Evolutionary conservation across 371 early-diverging fungal species (phyloP), one percentile per base, ranked within the genome.

Genomic region (Mortierella sp.): DNA sequence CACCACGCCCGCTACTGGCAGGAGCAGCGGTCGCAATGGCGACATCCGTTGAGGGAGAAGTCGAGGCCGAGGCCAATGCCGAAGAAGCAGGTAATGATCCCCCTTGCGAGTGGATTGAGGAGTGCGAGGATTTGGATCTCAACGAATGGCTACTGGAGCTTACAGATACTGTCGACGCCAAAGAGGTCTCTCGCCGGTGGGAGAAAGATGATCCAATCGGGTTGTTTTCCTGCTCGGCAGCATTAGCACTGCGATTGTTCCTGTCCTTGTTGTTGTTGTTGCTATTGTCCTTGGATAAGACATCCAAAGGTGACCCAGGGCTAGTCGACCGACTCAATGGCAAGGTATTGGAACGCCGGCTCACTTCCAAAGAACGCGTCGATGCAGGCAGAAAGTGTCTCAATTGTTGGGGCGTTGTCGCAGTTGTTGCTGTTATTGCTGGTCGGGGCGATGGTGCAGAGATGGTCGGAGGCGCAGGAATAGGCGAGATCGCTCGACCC

Each of bases 401-500:
- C 6, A 50, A 59, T 13, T 26, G 64, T 16, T 64, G 55, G 26
- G 73, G 37, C 10, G 75, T 57, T 57, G 26, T 31, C 54, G 14
- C 59, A 72, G 14, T 14, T 59, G 59, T 61, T 34, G 61, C 13
- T 3, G 76, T 19, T 59, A 57, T 4, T 55, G 73, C 75, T 24
- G 43, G 19, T 19, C 72, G 59, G 37, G 70, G 21, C 0, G 77
- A n/a, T 43, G 75, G 69, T 37, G 64, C 21, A 37, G 64, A 34
- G 64, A 37, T 37, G 64, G 31, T 31, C 19, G 5, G 64, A 11
- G 67, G 67, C 24, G 54, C 51, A 46, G 73, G 72, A 24, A 59
- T 74, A 0, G 83, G 82, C 9, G 83, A 80, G 13, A 78, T 48
- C 8, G 75, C 57, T 31, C 73, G 40, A 13, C 87, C 83, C 83